phyloP scores from a whole-genome alignment of 345 rosid genomes.

The Aquilaria yunnanensis region DNA sequence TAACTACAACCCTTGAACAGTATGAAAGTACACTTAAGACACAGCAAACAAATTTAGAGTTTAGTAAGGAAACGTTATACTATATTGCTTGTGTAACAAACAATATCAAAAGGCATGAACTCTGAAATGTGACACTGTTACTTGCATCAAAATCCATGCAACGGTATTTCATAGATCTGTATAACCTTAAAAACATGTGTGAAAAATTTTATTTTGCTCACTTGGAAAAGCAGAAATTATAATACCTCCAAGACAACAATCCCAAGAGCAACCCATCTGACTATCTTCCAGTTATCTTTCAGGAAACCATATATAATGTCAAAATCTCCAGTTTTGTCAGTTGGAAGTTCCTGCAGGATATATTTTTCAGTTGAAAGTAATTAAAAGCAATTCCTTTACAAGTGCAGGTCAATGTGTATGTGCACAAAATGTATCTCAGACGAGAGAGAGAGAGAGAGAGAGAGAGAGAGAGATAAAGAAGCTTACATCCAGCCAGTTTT shows the following conservation, averaged over 20 bases:
- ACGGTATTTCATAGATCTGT: too few species aligned
- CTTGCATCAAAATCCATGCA: too few species aligned
- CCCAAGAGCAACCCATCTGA: conserved; percentile 93
- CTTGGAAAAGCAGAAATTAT: too few species aligned
- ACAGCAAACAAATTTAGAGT: too few species aligned
- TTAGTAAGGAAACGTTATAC: too few species aligned
- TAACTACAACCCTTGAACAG: too few species aligned
- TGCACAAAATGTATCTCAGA: not conserved
- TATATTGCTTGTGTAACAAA: not conserved
- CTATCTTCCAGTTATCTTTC: conserved; percentile 71
- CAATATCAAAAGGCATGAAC: not conserved
- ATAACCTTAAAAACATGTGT: too few species aligned
- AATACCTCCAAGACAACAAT: conserved; percentile 77
- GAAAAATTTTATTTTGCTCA: too few species aligned
- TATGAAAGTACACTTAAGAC: too few species aligned
- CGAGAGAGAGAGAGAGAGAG: not conserved
- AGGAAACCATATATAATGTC: conserved; percentile 64
- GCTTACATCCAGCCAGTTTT: conserved; percentile 83
- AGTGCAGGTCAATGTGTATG: not conserved
- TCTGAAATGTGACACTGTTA: not conserved
- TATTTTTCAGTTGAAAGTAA: not conserved
- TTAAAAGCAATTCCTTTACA: conserved; percentile 5
- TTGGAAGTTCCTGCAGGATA: conserved; percentile 62
- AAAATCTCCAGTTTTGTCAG: conserved; percentile 80
- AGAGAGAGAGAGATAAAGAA: conserved; percentile 1